A percentile compares a stretch with the other conserved stretches of the same genome.
Conservation (phyloP, 345 rosid species). For the Excoecaria cochinchinensis region DNA sequence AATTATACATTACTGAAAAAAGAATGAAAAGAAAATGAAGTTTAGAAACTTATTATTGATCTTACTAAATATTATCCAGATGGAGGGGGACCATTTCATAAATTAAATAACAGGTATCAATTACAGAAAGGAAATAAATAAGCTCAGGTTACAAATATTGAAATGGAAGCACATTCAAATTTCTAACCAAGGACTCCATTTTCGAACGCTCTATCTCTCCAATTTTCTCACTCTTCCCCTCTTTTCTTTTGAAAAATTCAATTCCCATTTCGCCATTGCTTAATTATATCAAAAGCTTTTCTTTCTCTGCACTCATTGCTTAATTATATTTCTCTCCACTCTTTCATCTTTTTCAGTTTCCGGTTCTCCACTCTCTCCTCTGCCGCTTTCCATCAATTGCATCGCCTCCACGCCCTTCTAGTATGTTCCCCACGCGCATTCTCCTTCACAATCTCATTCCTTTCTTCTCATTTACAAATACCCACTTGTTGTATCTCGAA, state of each 20-base stretch:
- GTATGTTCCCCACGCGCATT: slow-evolving; percentile 7
- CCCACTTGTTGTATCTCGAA: not conserved
- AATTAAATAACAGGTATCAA: not conserved
- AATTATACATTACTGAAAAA: not conserved
- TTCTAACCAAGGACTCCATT: not conserved
- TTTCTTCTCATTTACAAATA: not conserved
- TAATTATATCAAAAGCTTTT: not conserved
- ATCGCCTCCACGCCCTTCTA: slow-evolving; percentile 2
- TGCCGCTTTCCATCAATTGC: not conserved
- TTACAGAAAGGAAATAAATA: no score
- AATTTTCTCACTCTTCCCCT: not conserved
- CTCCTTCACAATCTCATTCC: not conserved
- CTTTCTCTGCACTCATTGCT: not conserved
- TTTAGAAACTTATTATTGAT: not conserved
- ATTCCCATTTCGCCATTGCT: not conserved
- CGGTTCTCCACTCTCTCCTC: not conserved
- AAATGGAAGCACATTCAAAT: not conserved
- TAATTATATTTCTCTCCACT: not conserved
- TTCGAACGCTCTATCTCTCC: not conserved
- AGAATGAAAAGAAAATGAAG: not conserved
- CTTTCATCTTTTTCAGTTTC: not conserved
- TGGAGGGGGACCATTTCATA: slow-evolving; percentile 1
- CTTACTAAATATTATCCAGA: not conserved
- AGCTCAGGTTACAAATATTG: not conserved
- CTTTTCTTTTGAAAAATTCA: not conserved